phyloP scores from a whole-genome alignment of 495 filamentous ascomycete genomes.

The Lophiostoma macrostomum region DNA sequence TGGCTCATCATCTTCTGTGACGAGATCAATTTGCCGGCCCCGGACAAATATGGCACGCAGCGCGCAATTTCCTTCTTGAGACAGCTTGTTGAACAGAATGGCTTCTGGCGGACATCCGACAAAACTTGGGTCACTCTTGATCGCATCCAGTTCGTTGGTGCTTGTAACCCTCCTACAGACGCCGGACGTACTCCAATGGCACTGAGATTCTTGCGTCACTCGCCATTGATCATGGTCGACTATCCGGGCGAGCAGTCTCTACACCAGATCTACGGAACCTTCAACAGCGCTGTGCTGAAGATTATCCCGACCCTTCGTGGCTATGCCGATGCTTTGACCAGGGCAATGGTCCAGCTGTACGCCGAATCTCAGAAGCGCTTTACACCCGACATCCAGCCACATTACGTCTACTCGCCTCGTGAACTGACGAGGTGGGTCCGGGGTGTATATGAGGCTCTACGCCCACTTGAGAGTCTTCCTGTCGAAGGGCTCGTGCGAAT shows the following conservation, averaged over 20 bases:
- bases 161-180: constrained; percentile 98
- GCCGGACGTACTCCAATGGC: constrained; percentile 94
- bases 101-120: constrained; percentile 96
- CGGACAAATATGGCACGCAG: constrained; percentile 96
- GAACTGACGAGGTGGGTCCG: constrained; percentile 96
- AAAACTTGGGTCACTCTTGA: constrained; percentile 98
- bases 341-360: constrained; percentile 97
- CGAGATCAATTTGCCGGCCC: constrained; percentile 98
- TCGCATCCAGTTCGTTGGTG: constrained; percentile 97
- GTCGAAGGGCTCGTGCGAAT: constrained; percentile 93
- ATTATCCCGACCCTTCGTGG: constrained; percentile 93
- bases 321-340: constrained; percentile 89
- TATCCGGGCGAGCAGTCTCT: constrained; percentile 95
- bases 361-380: constrained; percentile 90
- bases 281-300: constrained; percentile 95
- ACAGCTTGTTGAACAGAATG: constrained; percentile 96
- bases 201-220: constrained; percentile 87
- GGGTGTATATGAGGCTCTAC: constrained; percentile 93
- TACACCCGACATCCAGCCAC: constrained; percentile 92
- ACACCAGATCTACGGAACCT: constrained; percentile 95
- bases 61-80: constrained; percentile 94
- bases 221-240: constrained; percentile 97
- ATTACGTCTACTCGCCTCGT: constrained; percentile 98
- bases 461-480: constrained; percentile 79
- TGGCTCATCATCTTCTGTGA: constrained; percentile 99